Percentiles rank a stretch among this genome's conserved stretches.
These are phyloP conservation scores for Claviceps sp. DNA, from an alignment of 2,329 filamentous ascomycete genomes.

Conservation along the genomic window DNA sequence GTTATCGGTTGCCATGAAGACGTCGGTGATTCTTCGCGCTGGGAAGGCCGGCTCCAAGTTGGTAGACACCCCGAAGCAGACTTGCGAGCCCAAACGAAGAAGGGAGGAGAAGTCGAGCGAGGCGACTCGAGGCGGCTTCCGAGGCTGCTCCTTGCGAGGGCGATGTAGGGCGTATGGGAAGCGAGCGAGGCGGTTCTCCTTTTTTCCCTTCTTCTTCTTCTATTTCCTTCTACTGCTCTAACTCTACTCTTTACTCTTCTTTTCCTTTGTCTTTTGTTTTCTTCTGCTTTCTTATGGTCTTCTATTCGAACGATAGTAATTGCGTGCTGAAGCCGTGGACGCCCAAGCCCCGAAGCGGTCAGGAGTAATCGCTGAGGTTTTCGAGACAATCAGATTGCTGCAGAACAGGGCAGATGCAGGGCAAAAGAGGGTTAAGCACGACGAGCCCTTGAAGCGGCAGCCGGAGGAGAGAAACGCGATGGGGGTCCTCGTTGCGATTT, in stretches of 20 bases:
- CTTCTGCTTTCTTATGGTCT: too few species aligned
- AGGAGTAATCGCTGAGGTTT: not conserved
- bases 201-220: too few species aligned
- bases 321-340: not conserved
- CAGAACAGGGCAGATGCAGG: not conserved
- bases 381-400: not conserved
- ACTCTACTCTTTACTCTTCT: too few species aligned
- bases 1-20: conserved; percentile 36
- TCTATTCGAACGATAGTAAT: not conserved
- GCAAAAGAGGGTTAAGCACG: not conserved
- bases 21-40: conserved; percentile 13
- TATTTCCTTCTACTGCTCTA: too few species aligned
- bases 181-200: not conserved
- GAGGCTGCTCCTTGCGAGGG: not conserved
- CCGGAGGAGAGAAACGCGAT: not conserved
- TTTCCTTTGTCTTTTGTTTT: too few species aligned
- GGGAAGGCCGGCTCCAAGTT: conserved; percentile 8
- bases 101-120: not conserved
- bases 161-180: not conserved
- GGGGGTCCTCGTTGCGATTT: not conserved
- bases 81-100: conserved; percentile 9
- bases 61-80: conserved; percentile 12
- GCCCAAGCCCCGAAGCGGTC: conserved; percentile 4
- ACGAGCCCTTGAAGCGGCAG: not conserved
- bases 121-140: not conserved